Conservation (phyloP, 2,329 filamentous ascomycete genomes). For the Westerdykella sp. region DNA sequence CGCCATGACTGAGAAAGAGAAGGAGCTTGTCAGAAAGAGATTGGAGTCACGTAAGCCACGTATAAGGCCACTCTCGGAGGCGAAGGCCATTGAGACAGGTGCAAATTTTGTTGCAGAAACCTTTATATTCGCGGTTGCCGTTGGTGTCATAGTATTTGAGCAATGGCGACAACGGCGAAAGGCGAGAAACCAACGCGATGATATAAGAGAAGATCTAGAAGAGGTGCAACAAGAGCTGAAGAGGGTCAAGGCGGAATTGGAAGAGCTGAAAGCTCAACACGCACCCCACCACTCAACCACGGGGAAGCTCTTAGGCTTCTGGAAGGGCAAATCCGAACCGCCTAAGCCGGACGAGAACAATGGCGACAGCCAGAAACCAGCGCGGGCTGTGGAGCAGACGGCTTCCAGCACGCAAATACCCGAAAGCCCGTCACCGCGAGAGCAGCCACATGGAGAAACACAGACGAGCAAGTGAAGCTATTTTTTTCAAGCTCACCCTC, state of each 20-base stretch:
- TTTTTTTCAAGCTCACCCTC: neutral
- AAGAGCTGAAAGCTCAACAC: conserved; percentile 35
- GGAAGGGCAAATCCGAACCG: conserved; percentile 19
- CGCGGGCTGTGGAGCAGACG: conserved; percentile 7
- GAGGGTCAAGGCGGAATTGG: conserved; percentile 36
- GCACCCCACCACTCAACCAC: conserved; percentile 15
- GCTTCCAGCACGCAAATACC: conserved; percentile 4
- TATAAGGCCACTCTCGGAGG: conserved; percentile 59
- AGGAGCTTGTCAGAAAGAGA: conserved; percentile 44
- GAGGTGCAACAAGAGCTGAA: conserved; percentile 49
- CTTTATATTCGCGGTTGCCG: conserved; percentile 61
- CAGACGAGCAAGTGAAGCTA: neutral
- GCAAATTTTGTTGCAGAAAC: conserved; percentile 64
- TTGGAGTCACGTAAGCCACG: conserved; percentile 41
- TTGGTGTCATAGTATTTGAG: conserved; percentile 57
- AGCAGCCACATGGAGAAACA: neutral
- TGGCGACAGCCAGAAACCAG: neutral
- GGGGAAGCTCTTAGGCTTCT: conserved; percentile 25
- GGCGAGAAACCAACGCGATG: conserved; percentile 53
- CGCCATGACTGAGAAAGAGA: conserved; percentile 42
- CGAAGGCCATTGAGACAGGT: conserved; percentile 62
- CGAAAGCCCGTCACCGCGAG: neutral
- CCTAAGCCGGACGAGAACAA: conserved; percentile 22
- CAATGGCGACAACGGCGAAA: conserved; percentile 56
- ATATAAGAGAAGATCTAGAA: conserved; percentile 54